Base-by-base conservation (phyloP, 768 basidiomycete species). In the Pleurotus djamor region DNA sequence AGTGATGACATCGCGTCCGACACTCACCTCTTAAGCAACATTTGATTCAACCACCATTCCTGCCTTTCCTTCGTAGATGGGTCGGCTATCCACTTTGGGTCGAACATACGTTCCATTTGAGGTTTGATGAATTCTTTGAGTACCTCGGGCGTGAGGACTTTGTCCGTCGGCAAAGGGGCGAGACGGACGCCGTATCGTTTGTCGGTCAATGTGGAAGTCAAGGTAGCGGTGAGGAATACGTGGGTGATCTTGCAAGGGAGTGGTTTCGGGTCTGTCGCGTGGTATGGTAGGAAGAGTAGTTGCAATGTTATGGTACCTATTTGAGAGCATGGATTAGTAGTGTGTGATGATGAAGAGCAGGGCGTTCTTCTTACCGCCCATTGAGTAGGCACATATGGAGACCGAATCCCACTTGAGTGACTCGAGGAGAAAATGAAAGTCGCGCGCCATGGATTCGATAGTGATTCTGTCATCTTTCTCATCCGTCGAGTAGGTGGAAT, bases 331-430 rank as follows among this genome's bases (percentile, higher is more conserved):
- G 12, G 9, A 44, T 14, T 57, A 13, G 12, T 38, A 57, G 28
- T 35, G 57, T 36, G 21, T 8, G 34, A 33, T 60, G 13, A 17
- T 35, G 36, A 41, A 14, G 16, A 38, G 12, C 13, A 37, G 52
- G 32, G 61, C 71, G 57, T 28, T 28, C 21, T 28, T 28, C 38
- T 1, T 62, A 80, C 81, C 81, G 57, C 81, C 81, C 81, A 83
- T 81, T 1, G 81, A 83, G 66, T 75, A 81, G 3, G 80, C 81
- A 56, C 80, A 79, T 6, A 83, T 61, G 6, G 75, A 69, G 32
- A 83, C 59, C 49, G 78, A 66, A 56, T 69, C 73, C 79, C 80
- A 82, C 14, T 68, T 64, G 14, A 83, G 60, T 49, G 64, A 62
- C 16, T 66, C 59, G 8, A 82, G 61, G n/a, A 83, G 72, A 47